These are phyloP conservation scores for Fusarium caatingaense DNA, from an alignment of 2,329 filamentous ascomycete genomes.

Conservation along the genomic window DNA sequence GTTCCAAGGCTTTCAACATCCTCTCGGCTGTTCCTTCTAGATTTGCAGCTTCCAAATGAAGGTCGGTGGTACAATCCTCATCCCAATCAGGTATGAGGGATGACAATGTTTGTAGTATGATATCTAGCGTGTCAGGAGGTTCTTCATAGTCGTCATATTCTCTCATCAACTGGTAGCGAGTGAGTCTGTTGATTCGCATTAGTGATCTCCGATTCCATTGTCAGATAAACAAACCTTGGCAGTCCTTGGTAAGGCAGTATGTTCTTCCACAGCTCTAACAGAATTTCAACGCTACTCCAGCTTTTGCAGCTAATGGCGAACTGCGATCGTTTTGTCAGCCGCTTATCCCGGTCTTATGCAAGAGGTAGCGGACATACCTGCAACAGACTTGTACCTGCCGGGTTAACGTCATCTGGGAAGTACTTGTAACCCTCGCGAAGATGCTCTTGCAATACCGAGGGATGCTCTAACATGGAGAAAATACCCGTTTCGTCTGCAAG, in stretches of 20 bases:
- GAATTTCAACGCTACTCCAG: background rate
- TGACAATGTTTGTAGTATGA: background rate
- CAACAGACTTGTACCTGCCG: rapidly evolving
- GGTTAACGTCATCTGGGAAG: conserved; percentile 6
- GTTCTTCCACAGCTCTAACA: conserved; percentile 21
- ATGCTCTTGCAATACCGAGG: rapidly evolving
- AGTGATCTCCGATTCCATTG: rapidly evolving
- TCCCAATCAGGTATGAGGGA: background rate
- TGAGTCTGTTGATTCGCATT: background rate
- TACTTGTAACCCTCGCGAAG: rapidly evolving
- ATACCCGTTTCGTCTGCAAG: rapidly evolving
- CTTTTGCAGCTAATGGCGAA: rapidly evolving
- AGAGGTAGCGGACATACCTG: rapidly evolving
- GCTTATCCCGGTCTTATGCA: rapidly evolving
- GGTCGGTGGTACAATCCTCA: rapidly evolving
- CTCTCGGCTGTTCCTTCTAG: rapidly evolving
- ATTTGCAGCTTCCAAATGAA: conserved; percentile 1
- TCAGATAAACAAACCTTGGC: background rate
- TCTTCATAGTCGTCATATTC: rapidly evolving
- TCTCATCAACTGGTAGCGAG: rapidly evolving
- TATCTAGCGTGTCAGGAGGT: rapidly evolving
- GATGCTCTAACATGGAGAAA: rapidly evolving
- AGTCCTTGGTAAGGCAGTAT: conserved; percentile 24
- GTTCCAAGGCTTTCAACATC: background rate
- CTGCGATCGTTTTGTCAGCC: rapidly evolving